Evolutionary conservation across 2,329 filamentous ascomycete genomes (phyloP).

Genomic region (Diaporthe humulicola): DNA sequence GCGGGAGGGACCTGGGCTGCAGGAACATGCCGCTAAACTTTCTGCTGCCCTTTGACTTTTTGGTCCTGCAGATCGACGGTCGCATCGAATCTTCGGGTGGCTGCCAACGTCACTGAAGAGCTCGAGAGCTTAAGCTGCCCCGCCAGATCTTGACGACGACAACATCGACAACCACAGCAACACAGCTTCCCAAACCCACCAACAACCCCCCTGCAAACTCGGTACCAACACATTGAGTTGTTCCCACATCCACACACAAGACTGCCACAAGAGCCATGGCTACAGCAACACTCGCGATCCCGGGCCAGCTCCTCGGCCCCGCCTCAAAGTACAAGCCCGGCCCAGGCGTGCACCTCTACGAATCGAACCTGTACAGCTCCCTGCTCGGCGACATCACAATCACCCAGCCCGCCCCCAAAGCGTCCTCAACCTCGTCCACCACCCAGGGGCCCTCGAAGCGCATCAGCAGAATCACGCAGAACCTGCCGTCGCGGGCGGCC

Average conservation of each 20-base stretch:
- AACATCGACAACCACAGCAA: not conserved
- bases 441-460: constrained; percentile 65
- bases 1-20: constrained; percentile 14
- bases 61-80: constrained; percentile 12
- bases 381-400: constrained; percentile 80
- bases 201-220: not conserved
- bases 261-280: constrained; percentile 33
- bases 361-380: constrained; percentile 82
- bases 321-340: constrained; percentile 77
- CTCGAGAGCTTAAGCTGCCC: constrained; percentile 15
- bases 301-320: constrained; percentile 84
- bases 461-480: constrained; percentile 66
- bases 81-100: not conserved
- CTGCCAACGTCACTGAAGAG: constrained; percentile 15
- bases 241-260: not conserved
- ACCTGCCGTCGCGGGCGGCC: constrained; percentile 17
- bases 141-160: not conserved
- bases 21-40: constrained; percentile 29
- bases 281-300: constrained; percentile 71
- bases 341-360: constrained; percentile 85
- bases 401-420: constrained; percentile 56
- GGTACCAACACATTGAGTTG: not conserved
- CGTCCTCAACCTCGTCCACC: constrained; percentile 2
- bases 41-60: constrained; percentile 4
- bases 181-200: too few species aligned